phyloP scores from a whole-genome alignment of 2,329 filamentous ascomycete species.

The Pyrenochaeta sp. region DNA sequence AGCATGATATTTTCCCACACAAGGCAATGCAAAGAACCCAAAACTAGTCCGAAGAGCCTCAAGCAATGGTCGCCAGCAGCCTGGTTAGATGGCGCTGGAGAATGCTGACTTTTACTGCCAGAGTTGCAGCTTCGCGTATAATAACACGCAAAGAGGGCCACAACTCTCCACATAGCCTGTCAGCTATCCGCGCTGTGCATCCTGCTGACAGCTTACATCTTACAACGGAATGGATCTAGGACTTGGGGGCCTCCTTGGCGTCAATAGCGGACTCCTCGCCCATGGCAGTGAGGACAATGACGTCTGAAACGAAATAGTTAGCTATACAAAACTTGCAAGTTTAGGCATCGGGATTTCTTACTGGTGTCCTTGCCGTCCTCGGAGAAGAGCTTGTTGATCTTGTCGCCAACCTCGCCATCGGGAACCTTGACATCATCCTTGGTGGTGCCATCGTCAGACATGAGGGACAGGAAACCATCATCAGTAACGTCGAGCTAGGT shows the following conservation, averaged over 20 bases:
- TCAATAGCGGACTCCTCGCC: constrained; percentile 92
- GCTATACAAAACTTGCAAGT: neutral
- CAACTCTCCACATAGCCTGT: constrained; percentile 32
- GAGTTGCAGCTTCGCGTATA: constrained; percentile 33
- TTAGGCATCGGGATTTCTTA: constrained; percentile 66
- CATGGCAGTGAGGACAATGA: constrained; percentile 95
- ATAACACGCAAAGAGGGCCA: constrained; percentile 27
- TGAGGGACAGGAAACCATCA: constrained; percentile 93
- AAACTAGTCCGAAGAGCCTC: constrained; percentile 47
- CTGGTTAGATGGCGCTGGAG: constrained; percentile 37
- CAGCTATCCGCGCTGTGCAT: constrained; percentile 36
- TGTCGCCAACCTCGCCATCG: constrained; percentile 86
- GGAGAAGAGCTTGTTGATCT: constrained; percentile 81
- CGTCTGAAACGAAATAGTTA: constrained; percentile 64
- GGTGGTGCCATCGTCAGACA: constrained; percentile 82
- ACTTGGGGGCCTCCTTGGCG: constrained; percentile 84
- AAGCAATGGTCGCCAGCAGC: constrained; percentile 42
- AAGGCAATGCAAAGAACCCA: constrained; percentile 49
- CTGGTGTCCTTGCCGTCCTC: constrained; percentile 91
- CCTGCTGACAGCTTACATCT: constrained; percentile 34
- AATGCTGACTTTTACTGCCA: constrained; percentile 39
- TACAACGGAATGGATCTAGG: constrained; percentile 38
- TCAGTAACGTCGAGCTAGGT: constrained; percentile 86
- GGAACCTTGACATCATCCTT: constrained; percentile 97
- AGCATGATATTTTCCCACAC: constrained; percentile 46